Base-by-base conservation (phyloP, 805 yeast species). In the Blastobotrys peoriensis region DNA sequence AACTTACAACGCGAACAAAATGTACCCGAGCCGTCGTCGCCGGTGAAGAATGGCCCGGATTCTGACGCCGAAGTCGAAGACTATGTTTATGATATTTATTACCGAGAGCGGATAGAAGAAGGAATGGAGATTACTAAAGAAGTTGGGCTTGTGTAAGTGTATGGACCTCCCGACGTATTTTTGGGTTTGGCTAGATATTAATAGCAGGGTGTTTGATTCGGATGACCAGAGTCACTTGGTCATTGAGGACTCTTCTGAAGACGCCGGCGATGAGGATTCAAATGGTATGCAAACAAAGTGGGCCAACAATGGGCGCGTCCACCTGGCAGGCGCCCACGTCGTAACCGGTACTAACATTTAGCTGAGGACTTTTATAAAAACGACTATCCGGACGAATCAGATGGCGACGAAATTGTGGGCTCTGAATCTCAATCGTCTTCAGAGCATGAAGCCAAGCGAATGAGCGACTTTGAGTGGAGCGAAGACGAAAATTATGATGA, bases 361-460 rank as follows among this genome's bases (percentile, higher is more conserved):
- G 96, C 96, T 17, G 98, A 91, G 65, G 87, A 85, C 44, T 89
- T 81, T 58, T 91, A 91, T 60, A 78, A 79, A 55, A 91, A 93
- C 63, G 98, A 91, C 58, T 91, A 91, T 58, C 98, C 98, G 0
- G 95, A 87, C 38, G 96, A 89, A 58, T n/a, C n/a, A n/a, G n/a
- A n/a, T n/a, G 96, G 87, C 51, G 87, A 79, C 6, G 37, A 5
- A 15, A 21, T n/a, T 20, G 22, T 13, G 8, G 79, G 66, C 18
- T 50, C 65, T 3, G 60, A 63, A 36, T 67, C 67, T 8, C 64
- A 62, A 19, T 67, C 62, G 27, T 16, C 22, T 44, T 22, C 35
- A 33, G 15, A 49, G 40, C 16, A 37, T 43, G 17, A 22, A 13
- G 19, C 10, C 21, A 4, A 20, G 34, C 17, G 46, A 40, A 2